Conservation (phyloP, 805 yeast genomes). For the Kluyveromyces dobzhanskii region DNA sequence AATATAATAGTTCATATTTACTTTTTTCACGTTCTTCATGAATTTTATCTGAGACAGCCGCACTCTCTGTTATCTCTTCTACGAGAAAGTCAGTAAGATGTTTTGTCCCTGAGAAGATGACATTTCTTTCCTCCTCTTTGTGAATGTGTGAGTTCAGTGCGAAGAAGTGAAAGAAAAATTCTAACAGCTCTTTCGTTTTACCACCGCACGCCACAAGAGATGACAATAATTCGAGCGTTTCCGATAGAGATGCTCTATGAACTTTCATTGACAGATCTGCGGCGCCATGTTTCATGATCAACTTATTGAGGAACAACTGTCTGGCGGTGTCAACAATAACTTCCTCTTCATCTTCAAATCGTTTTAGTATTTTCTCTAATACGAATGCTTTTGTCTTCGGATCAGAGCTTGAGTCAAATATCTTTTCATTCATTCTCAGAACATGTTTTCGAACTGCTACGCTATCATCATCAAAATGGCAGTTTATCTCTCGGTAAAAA, state of each 20-base stretch:
- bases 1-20: slow-evolving; percentile 35
- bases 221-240: slow-evolving; percentile 30
- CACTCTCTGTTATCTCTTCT: slow-evolving; percentile 17
- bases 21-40: slow-evolving; percentile 23
- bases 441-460: slow-evolving; percentile 57
- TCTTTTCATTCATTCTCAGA: slow-evolving; percentile 39
- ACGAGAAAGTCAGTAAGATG: slow-evolving; percentile 18
- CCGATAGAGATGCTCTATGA: slow-evolving; percentile 9
- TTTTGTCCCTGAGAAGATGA: neutral
- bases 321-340: slow-evolving; percentile 37
- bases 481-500: slow-evolving; percentile 41
- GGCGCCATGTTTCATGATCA: slow-evolving; percentile 25
- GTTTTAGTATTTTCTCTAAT: slow-evolving; percentile 42
- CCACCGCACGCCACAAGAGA: slow-evolving; percentile 32
- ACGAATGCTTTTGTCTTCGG: slow-evolving; percentile 33
- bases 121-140: slow-evolving; percentile 3
- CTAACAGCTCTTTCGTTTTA: slow-evolving; percentile 37
- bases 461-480: slow-evolving; percentile 46
- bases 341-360: slow-evolving; percentile 68
- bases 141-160: slow-evolving; percentile 30
- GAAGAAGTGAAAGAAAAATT: slow-evolving; percentile 38
- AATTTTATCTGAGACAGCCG: slow-evolving; percentile 25
- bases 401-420: slow-evolving; percentile 35
- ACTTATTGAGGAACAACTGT: slow-evolving; percentile 29
- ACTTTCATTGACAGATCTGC: slow-evolving; percentile 8